Conservation (phyloP, 1,284 basidiomycete genomes). For the Somion occarium region DNA sequence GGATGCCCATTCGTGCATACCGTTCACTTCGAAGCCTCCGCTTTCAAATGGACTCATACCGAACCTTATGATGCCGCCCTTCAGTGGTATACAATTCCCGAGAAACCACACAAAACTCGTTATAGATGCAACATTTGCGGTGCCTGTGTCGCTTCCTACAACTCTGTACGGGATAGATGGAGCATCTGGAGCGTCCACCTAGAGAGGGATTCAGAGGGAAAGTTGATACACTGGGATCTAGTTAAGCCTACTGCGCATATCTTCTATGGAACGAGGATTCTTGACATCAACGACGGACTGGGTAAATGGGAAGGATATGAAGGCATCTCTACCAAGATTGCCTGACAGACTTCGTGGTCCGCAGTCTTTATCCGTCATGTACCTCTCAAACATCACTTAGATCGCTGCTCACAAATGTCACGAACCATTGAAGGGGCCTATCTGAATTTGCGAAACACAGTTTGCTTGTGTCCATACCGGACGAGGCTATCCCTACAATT, state of each 20-base stretch:
- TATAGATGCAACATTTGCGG: conserved; percentile 60
- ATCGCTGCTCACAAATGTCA: too few species aligned
- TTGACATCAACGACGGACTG: conserved; percentile 49
- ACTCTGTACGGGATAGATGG: conserved; percentile 38
- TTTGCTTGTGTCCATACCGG: too few species aligned
- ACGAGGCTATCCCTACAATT: too few species aligned
- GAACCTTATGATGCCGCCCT: conserved; percentile 31
- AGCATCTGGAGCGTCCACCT: conserved; percentile 55
- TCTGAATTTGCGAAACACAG: too few species aligned
- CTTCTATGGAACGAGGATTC: conserved; percentile 57
- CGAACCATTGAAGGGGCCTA: too few species aligned
- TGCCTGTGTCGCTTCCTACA: conserved; percentile 42
- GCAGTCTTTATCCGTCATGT: too few species aligned
- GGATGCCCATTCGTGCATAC: conserved; percentile 59
- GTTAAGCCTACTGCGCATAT: conserved; percentile 57
- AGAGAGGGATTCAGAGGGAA: conserved; percentile 42
- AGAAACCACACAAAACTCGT: conserved; percentile 52
- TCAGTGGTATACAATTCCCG: conserved; percentile 39
- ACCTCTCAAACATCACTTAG: too few species aligned
- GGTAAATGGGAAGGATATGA: conserved; percentile 63
- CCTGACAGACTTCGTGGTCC: too few species aligned
- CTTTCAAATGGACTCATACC: conserved; percentile 50
- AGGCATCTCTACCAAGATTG: conserved; percentile 16
- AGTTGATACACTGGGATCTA: conserved; percentile 43
- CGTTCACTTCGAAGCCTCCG: conserved; percentile 43